Conservation (phyloP, 768 basidiomycete species). For the Termitomyces sp. region DNA sequence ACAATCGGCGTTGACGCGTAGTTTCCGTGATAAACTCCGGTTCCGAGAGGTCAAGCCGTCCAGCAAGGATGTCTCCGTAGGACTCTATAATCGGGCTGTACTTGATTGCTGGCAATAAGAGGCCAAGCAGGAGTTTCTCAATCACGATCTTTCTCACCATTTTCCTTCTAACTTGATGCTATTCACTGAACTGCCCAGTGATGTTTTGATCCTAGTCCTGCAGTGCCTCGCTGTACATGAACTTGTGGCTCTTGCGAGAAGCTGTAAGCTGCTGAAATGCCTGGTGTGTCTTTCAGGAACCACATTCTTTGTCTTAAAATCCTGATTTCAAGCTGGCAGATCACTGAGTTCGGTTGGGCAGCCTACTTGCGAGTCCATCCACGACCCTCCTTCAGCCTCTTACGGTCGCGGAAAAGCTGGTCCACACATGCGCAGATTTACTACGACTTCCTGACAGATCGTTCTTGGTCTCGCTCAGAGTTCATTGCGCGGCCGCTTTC, state of each 20-base stretch:
- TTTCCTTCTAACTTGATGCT: conserved; percentile 19
- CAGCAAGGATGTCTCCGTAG: conserved; percentile 3
- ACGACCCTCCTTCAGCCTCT: conserved; percentile 54
- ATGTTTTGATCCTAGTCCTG: conserved; percentile 56
- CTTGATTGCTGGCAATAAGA: conserved; percentile 2
- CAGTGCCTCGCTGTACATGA: conserved; percentile 43
- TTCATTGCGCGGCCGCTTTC: conserved; percentile 69
- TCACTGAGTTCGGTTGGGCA: conserved; percentile 62
- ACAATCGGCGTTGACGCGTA: conserved; percentile 1
- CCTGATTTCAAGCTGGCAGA: conserved; percentile 33
- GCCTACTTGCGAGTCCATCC: conserved; percentile 48
- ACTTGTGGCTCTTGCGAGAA: conserved; percentile 38
- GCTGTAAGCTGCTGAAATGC: conserved; percentile 36
- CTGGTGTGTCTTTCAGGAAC: conserved; percentile 39
- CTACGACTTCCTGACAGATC: conserved; percentile 54
- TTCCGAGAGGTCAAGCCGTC: not conserved
- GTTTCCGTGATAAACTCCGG: conserved; percentile 1
- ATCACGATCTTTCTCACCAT: not conserved
- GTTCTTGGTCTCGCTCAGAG: conserved; percentile 45
- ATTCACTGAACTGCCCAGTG: conserved; percentile 44
- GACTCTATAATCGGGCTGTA: not conserved
- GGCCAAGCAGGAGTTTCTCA: not conserved
- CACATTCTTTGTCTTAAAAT: conserved; percentile 2
- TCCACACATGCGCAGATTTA: conserved; percentile 39
- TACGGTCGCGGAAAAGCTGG: conserved; percentile 44